Percentiles rank a stretch among this genome's conserved stretches.
phyloP scores from a whole-genome alignment of 73 alveolate genomes.

The Paramecium octaurelia region DNA sequence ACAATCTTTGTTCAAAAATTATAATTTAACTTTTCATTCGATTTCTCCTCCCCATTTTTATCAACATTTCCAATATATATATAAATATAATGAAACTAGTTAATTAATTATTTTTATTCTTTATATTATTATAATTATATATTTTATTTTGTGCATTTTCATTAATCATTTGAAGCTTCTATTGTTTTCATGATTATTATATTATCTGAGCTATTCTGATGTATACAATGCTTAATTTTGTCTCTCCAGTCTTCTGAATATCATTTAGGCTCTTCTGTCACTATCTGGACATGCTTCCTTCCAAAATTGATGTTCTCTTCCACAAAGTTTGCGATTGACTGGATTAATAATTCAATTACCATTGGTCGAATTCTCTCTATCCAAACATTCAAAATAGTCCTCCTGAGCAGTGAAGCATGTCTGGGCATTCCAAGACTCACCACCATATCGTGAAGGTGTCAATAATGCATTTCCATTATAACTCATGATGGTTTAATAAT shows the following conservation, averaged over 20 bases:
- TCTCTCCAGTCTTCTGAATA: neutral
- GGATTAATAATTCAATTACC: neutral
- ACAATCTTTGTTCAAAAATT: neutral
- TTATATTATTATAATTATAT: neutral
- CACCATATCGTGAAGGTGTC: neutral
- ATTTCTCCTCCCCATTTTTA: neutral
- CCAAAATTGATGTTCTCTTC: neutral
- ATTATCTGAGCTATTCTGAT: neutral
- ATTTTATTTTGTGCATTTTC: neutral
- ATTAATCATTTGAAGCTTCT: neutral
- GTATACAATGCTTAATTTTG: neutral
- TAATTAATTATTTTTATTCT: neutral
- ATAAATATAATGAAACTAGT: neutral
- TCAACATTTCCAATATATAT: neutral
- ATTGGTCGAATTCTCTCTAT: neutral
- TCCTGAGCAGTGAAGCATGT: neutral
- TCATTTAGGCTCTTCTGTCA: constrained; percentile 11
- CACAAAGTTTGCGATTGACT: constrained; percentile 7
- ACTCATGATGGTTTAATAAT: neutral
- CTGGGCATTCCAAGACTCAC: constrained; percentile 4
- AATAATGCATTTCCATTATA: neutral
- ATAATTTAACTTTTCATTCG: neutral
- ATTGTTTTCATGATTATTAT: neutral
- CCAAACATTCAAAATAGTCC: neutral
- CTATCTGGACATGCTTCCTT: neutral